phyloP scores from a whole-genome alignment of 2,329 filamentous ascomycete species.

The Fusarium liriodendri region DNA sequence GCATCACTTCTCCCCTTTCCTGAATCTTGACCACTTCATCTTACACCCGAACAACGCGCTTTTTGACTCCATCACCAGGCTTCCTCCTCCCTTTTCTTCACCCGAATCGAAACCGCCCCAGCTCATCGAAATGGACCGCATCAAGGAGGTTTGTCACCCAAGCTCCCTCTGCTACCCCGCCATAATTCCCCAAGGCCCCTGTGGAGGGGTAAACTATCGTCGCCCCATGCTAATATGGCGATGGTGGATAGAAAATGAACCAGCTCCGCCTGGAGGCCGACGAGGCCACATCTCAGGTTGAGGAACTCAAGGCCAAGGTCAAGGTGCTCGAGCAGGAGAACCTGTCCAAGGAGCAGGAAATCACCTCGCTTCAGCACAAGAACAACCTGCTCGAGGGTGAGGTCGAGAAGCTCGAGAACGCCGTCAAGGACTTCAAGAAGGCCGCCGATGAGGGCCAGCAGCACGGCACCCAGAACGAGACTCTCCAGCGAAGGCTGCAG shows the following conservation, averaged over 20 bases:
- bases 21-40: conserved; percentile 49
- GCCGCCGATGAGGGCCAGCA: conserved; percentile 84
- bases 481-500: conserved; percentile 90
- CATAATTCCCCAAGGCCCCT: conserved; percentile 43
- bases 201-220: conserved; percentile 45
- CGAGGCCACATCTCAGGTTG: conserved; percentile 81
- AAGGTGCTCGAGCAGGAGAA: conserved; percentile 96
- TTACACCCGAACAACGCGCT: conserved; percentile 48
- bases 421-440: conserved; percentile 89
- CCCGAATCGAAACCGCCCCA: conserved; percentile 14
- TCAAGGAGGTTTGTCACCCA: conserved; percentile 80
- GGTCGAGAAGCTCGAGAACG: conserved; percentile 90
- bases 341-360: conserved; percentile 96
- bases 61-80: conserved; percentile 45
- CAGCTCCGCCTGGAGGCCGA: conserved; percentile 94
- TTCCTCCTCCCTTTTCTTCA: conserved; percentile 27
- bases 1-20: conserved; percentile 53
- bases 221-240: conserved; percentile 41
- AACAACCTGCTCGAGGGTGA: conserved; percentile 90
- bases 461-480: conserved; percentile 90
- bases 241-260: conserved; percentile 82
- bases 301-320: conserved; percentile 88
- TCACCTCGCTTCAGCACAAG: conserved; percentile 95
- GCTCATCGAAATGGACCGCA: conserved; percentile 77
- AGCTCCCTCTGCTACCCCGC: conserved; percentile 44